phyloP scores from a whole-genome alignment of 306 rosid genomes.

The Cucumis hystrix region DNA sequence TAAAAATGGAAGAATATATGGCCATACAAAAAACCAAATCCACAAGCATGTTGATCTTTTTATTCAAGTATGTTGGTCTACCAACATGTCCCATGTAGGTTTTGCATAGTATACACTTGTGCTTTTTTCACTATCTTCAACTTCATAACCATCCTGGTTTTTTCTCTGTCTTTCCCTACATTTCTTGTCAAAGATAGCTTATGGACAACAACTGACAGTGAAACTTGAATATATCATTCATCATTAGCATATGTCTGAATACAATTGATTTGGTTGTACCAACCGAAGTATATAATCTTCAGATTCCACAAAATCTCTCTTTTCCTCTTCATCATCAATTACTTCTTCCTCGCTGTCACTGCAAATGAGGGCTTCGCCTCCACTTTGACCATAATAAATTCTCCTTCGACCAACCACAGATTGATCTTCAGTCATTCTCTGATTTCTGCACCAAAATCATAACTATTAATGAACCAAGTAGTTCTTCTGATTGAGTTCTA shows the following conservation, averaged over 20 bases:
- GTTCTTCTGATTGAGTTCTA: neutral
- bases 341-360: conserved; percentile 98
- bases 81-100: neutral
- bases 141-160: neutral
- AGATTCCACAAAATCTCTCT: conserved; percentile 66
- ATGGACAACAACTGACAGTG: neutral
- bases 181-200: neutral
- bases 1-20: too few relatives aligned
- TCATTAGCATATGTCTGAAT: neutral
- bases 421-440: conserved; percentile 99
- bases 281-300: conserved; percentile 93
- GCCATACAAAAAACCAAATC: neutral
- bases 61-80: neutral
- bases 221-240: neutral
- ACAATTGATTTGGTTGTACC: conserved; percentile 25
- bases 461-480: neutral
- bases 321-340: conserved; percentile 84
- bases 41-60: too few relatives aligned
- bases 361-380: conserved; percentile 96
- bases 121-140: neutral
- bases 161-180: neutral
- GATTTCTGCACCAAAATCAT: conserved; percentile 56
- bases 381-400: conserved; percentile 93
- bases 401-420: conserved; percentile 92
- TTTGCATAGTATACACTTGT: neutral